Evolutionary conservation across 768 basidiomycete species (phyloP), one percentile per base, ranked within the genome.

Genomic region (Trametes sanguinea): DNA sequence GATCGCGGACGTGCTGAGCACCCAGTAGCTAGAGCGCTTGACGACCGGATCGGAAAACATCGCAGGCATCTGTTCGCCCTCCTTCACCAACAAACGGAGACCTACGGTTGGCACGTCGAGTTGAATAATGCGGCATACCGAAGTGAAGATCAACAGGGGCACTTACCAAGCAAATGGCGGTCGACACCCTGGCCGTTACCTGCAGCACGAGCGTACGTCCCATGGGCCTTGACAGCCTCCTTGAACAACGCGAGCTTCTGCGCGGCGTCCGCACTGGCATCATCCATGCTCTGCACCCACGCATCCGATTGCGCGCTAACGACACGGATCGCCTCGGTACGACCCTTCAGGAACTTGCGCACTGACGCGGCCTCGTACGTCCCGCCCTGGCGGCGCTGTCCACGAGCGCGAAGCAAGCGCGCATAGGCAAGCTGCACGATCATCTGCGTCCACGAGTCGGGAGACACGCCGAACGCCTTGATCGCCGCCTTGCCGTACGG

Each of bases 341-440:
- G 83, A 13, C 95, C 95, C 70, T 94, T 91, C 75, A 83, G 82
- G 75, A 90, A 97, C 72, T 83, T 85, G 35, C 95, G 82, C n/a
- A 94, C 95, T 63, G 91, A 88, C 37, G 94, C 94, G 59, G 93
- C 90, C 76, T 98, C 95, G 72, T 98, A 98, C n/a, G 94, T 94
- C 4, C 84, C 92, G 2, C 91, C 94, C 32, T 78, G 77, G 63
- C 85, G 74, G 77, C 80, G 78, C 40, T 79, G 74, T 2, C 70
- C 67, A 2, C 62, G 65, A n/a, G 72, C 67, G 43, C 81, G 78
- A 33, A 87, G 75, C 37, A 94, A 80, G 1, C 94, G 84, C 60
- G 80, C 83, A 73, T 95, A 95, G 6, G 95, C 95, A 48, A 98
- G 78, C 72, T 98, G 95, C 52, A 95, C 81, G 69, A 94, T 77